Percentiles rank a stretch among this genome's conserved stretches.
Conservation (phyloP, 208 protist species). For the Leishmania gerbilli region DNA sequence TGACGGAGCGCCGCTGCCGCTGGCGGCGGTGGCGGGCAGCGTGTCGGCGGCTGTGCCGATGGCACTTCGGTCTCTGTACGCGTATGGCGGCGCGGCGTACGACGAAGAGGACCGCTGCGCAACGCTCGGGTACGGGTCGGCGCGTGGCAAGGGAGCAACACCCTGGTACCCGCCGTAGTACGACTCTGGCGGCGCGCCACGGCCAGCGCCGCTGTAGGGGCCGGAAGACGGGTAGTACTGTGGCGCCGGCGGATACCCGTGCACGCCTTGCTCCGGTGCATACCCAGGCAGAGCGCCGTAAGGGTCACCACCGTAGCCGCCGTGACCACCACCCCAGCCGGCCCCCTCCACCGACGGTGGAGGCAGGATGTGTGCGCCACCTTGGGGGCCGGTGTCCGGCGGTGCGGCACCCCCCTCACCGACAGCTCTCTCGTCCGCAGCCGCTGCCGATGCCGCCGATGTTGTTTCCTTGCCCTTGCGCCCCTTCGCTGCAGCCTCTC, state of each 20-base stretch:
- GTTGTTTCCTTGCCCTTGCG: neutral
- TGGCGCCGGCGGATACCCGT: conserved; percentile 2
- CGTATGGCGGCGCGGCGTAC: conserved; percentile 6
- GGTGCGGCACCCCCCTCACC: neutral
- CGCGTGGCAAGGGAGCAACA: neutral
- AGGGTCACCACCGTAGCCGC: neutral
- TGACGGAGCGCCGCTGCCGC: neutral
- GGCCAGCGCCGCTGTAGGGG: neutral
- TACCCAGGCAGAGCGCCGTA: neutral
- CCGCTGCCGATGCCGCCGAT: neutral
- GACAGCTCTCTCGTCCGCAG: neutral
- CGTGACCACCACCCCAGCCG: neutral
- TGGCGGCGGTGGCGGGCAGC: neutral
- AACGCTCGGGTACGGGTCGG: neutral
- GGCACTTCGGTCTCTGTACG: neutral
- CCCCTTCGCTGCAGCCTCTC: conserved; percentile 1
- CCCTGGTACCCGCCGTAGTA: neutral
- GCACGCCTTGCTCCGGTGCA: neutral
- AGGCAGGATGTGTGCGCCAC: neutral
- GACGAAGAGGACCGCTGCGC: neutral
- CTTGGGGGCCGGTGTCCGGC: neutral
- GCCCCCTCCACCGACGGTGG: neutral
- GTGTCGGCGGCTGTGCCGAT: neutral
- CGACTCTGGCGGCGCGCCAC: neutral
- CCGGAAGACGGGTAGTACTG: conserved; percentile 4